A percentile compares a stretch with the other conserved stretches of the same genome.
Conservation (phyloP, 148 eudicot species). For the Nyssa sinensis region DNA sequence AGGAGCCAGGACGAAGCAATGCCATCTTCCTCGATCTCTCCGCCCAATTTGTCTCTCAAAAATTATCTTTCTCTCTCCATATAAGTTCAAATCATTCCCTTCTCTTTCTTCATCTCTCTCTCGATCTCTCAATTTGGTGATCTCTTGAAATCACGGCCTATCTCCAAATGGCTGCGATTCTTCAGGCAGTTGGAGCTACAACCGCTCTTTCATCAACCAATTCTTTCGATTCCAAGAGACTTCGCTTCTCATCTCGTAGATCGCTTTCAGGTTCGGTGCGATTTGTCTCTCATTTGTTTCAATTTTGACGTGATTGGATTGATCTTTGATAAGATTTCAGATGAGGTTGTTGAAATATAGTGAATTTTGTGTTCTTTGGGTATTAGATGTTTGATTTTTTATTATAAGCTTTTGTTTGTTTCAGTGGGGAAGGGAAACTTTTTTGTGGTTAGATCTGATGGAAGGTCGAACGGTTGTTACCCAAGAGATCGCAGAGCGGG, state of each 20-base stretch:
- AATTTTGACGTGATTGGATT: not conserved
- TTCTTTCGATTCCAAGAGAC: slow-evolving; percentile 32
- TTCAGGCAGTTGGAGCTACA: slow-evolving; percentile 52
- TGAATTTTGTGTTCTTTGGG: not conserved
- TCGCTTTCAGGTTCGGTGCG: slow-evolving; percentile 32
- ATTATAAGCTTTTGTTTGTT: not conserved
- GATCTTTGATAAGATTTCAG: not conserved
- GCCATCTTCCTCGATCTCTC: slow-evolving; percentile 18
- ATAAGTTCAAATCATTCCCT: not conserved
- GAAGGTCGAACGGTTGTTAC: slow-evolving; percentile 24
- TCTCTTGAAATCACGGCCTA: not conserved
- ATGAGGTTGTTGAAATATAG: not conserved
- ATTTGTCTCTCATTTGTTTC: slow-evolving; percentile 1
- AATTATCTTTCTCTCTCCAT: not conserved
- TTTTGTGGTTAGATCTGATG: slow-evolving; percentile 46
- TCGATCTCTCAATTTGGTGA: not conserved
- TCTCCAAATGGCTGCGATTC: slow-evolving; percentile 45
- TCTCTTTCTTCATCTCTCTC: not conserved
- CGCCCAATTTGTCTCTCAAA: slow-evolving; percentile 18
- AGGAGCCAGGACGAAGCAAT: no score
- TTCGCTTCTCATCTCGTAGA: slow-evolving; percentile 23
- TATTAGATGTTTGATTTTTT: not conserved
- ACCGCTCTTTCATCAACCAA: slow-evolving; percentile 42
- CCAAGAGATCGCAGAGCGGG: slow-evolving; percentile 25
- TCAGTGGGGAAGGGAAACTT: slow-evolving; percentile 44